Base-by-base conservation (phyloP, 2,329 filamentous ascomycete species). In the Aspergillus sp. region DNA sequence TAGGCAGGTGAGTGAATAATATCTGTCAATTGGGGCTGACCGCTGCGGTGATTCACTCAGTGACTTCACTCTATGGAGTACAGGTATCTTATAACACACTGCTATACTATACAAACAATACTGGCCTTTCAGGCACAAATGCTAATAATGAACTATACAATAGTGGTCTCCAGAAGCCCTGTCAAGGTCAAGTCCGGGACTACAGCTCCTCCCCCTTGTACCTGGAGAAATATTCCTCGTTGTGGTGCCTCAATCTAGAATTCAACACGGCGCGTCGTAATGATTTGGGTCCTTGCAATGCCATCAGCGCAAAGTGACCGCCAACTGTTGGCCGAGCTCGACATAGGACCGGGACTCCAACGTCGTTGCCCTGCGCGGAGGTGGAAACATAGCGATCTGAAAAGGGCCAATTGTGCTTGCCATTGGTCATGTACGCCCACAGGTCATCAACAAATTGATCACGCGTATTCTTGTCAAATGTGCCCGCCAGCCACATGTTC, bases 401-500 rank as follows among this genome's bases (percentile, higher is more conserved):
- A 46, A 74, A 73, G 0, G 70, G 70, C 58, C 62, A 69, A n/a
- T 59, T 60, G 46, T 72, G 71, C 45, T 67, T 61, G 5, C 66
- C 64, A 45, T 70, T 72, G n/a, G 60, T 63, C 52, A 72, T 64
- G 47, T 65, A 73, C 0, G 59, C 60, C 57, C 67, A 68, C n/a
- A 71, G 51, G 44, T 70, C 66, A 48, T 70, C 54, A 29, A 72
- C 58, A 35, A 71, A 67, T 56, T 63, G 55, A 28, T 54, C 51
- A 5, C 62, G 59, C 5, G 61, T 60, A 41, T 50, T 54, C 30
- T 46, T 42, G 34, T 62, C 57, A 33, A 66, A 58, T 2, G 62
- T 64, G 19, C 54, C 65, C 10, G 67, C 68, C n/a, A 64, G 52
- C 64, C 68, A 72, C 55, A 71, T 67, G 48, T 70, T 69, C 72